These are phyloP conservation scores for Hebeloma cylindrosporum DNA, from an alignment of 768 basidiomycete genomes.

Conservation along the genomic window DNA sequence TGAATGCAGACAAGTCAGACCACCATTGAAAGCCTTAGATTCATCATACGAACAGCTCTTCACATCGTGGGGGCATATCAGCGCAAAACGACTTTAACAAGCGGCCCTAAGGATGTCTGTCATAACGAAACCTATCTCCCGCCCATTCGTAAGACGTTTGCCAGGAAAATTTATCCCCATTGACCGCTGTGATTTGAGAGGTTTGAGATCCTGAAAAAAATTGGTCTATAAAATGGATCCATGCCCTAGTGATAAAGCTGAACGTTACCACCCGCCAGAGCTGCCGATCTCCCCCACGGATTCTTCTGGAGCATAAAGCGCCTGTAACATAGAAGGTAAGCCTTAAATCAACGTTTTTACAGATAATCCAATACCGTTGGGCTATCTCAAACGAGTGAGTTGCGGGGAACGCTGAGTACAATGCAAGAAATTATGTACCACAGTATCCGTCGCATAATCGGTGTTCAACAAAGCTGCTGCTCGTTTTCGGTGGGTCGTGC, in stretches of 20 bases:
- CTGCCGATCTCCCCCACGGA: slow-evolving; percentile 29
- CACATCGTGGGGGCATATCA: slow-evolving; percentile 15
- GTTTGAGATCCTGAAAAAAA: slow-evolving; percentile 30
- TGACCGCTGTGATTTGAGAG: slow-evolving; percentile 27
- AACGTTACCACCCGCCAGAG: slow-evolving; percentile 27
- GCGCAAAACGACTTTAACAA: background rate
- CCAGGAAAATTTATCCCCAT: slow-evolving; percentile 29
- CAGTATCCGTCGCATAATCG: slow-evolving; percentile 29
- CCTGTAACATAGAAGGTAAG: slow-evolving; percentile 4
- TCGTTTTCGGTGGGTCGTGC: too few species aligned
- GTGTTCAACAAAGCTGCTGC: slow-evolving; percentile 25
- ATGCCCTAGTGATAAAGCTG: too few species aligned
- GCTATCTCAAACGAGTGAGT: too few species aligned
- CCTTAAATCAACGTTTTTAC: background rate
- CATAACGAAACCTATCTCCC: slow-evolving; percentile 21
- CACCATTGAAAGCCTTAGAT: background rate
- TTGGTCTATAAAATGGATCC: background rate
- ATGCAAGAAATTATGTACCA: too few species aligned
- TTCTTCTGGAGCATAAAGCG: slow-evolving; percentile 30
- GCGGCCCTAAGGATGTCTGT: background rate
- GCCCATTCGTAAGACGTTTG: slow-evolving; percentile 31
- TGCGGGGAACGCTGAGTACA: too few species aligned
- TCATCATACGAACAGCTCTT: slow-evolving; percentile 31
- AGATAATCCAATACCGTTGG: background rate
- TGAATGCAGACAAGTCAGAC: background rate